Percentiles rank a stretch among this genome's conserved stretches.
Evolutionary conservation across 805 yeast species (phyloP).

Genomic region (Suhomyces kilbournensis): DNA sequence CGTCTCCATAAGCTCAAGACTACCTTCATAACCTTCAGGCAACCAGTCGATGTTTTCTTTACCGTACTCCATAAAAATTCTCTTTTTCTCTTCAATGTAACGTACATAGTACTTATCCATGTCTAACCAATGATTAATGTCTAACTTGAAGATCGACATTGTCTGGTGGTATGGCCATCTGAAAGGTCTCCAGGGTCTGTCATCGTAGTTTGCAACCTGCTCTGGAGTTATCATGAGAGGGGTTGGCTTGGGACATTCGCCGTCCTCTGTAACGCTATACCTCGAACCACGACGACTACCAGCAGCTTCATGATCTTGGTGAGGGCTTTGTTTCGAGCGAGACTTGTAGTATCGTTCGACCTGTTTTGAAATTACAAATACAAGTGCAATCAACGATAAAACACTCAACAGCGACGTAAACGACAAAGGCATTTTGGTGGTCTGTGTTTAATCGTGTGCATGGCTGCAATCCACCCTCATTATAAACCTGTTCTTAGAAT

Average conservation of each 20-base stretch:
- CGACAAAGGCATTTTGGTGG: background rate
- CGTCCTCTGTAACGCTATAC: conserved; percentile 2
- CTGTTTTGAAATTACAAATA: background rate
- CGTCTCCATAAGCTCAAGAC: conserved; percentile 59
- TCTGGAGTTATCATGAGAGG: conserved; percentile 67
- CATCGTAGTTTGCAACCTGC: conserved; percentile 61
- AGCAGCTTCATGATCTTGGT: conserved; percentile 9
- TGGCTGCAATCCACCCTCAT: background rate
- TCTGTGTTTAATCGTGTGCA: background rate
- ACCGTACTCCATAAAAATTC: conserved; percentile 58
- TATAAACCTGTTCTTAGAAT: background rate
- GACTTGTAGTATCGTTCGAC: background rate
- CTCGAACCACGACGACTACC: conserved; percentile 10
- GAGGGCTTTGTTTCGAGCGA: background rate
- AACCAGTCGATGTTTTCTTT: conserved; percentile 62
- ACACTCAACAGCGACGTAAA: background rate
- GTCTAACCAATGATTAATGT: conserved; percentile 72
- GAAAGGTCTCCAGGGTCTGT: conserved; percentile 79
- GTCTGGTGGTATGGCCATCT: conserved; percentile 81
- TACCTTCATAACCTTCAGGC: conserved; percentile 61
- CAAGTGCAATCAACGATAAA: background rate
- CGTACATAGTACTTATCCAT: conserved; percentile 75
- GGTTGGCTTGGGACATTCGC: conserved; percentile 43
- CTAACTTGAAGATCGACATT: conserved; percentile 70
- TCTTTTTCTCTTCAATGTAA: conserved; percentile 59